Conservation (phyloP, 2,329 filamentous ascomycete genomes). For the Beauveria australis region DNA sequence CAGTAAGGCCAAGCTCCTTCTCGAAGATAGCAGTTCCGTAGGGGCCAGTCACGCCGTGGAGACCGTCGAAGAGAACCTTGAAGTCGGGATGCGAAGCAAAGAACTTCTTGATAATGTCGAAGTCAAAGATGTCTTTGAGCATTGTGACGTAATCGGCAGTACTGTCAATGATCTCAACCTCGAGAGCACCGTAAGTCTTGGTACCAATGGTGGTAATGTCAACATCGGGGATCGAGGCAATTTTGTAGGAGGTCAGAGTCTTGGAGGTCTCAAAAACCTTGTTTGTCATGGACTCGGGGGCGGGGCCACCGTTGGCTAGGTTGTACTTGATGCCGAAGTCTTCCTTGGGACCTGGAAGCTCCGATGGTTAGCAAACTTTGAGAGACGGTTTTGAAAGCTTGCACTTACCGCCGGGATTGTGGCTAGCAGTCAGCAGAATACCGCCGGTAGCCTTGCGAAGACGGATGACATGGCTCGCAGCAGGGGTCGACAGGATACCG, state of each 20-base stretch:
- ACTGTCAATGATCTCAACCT: constrained; percentile 93
- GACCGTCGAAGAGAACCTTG: constrained; percentile 92
- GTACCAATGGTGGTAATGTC: constrained; percentile 78
- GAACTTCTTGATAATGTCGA: constrained; percentile 90
- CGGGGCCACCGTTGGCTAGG: constrained; percentile 88
- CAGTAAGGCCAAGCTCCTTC: constrained; percentile 77
- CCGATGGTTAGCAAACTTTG: constrained; percentile 4
- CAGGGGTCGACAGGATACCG: constrained; percentile 93
- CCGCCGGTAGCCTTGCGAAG: constrained; percentile 92
- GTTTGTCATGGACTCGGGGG: constrained; percentile 93
- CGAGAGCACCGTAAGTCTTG: constrained; percentile 73
- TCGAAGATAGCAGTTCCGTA: constrained; percentile 95
- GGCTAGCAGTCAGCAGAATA: constrained; percentile 92
- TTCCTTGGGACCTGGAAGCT: constrained; percentile 64
- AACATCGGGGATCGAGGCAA: constrained; percentile 76
- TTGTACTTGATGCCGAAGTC: constrained; percentile 99
- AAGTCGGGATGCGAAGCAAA: constrained; percentile 81
- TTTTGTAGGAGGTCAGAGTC: constrained; percentile 84
- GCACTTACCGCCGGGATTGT: constrained; percentile 89
- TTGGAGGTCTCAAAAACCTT: constrained; percentile 94
- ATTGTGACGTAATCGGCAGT: constrained; percentile 86
- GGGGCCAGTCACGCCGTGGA: constrained; percentile 89
- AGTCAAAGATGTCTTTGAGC: constrained; percentile 99
- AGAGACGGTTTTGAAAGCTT: background rate
- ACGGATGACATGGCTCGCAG: constrained; percentile 91